These are phyloP conservation scores for Vanderwaltozyma polyspora DNA, from an alignment of 805 yeast genomes.

Conservation along the genomic window DNA sequence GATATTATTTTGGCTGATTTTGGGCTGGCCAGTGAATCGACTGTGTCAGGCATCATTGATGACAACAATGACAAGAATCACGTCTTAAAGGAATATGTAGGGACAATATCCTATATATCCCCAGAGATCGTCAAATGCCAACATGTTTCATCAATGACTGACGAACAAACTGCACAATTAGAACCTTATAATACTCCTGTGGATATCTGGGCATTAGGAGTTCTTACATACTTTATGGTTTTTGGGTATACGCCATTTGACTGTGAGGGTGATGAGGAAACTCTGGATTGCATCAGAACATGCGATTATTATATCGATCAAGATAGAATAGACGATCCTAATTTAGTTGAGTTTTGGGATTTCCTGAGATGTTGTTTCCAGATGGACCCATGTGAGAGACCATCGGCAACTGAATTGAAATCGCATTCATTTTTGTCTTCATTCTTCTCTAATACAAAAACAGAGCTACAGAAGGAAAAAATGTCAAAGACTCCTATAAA, in stretches of 20 bases:
- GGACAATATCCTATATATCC: conserved; percentile 67
- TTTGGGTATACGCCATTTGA: conserved; percentile 73
- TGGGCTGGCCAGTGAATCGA: conserved; percentile 60
- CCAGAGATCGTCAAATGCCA: conserved; percentile 49
- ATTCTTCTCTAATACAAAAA: conserved; percentile 5
- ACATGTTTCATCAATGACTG: conserved; percentile 16
- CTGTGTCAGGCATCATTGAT: conserved; percentile 33
- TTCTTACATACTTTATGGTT: conserved; percentile 55
- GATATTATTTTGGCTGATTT: conserved; percentile 33
- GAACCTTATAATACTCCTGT: conserved; percentile 44
- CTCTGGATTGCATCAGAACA: conserved; percentile 46
- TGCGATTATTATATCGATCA: conserved; percentile 56
- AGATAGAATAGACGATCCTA: conserved; percentile 42
- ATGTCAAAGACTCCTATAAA: neutral
- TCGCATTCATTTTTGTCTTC: conserved; percentile 30
- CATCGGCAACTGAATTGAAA: conserved; percentile 34
- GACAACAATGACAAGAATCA: conserved; percentile 24
- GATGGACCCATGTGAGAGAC: conserved; percentile 34
- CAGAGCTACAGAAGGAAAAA: neutral
- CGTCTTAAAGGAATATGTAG: conserved; percentile 39
- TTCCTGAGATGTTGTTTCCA: conserved; percentile 44
- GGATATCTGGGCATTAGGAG: conserved; percentile 73
- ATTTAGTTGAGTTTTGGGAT: conserved; percentile 35
- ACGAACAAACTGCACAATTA: conserved; percentile 7
- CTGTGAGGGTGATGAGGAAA: conserved; percentile 59